phyloP scores from a whole-genome alignment of 2,329 filamentous ascomycete species.

The Penicillium expansum region DNA sequence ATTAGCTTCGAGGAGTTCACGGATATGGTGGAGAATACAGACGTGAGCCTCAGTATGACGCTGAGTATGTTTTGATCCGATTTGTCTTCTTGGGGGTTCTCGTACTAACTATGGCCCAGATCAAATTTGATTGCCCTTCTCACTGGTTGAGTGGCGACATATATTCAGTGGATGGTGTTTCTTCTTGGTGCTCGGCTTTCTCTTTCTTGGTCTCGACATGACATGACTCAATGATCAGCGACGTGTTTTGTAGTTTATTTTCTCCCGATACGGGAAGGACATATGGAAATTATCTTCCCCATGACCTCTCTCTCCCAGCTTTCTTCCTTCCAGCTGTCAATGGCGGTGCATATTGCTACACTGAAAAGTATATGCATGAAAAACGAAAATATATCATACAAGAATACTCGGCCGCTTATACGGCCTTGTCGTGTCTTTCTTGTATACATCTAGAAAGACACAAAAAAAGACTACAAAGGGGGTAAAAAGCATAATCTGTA shows the following conservation, averaged over 20 bases:
- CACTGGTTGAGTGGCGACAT: constrained; percentile 7
- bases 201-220: constrained; percentile 14
- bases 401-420: too few species aligned
- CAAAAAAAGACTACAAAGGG: too few species aligned
- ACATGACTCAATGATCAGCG: constrained; percentile 28
- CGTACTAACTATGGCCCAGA: constrained; percentile 13
- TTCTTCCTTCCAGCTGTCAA: neutral
- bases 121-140: constrained; percentile 19
- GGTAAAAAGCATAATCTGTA: too few species aligned
- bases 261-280: constrained; percentile 9
- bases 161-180: constrained; percentile 1
- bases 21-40: constrained; percentile 96
- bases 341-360: neutral
- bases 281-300: constrained; percentile 2
- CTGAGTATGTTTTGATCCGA: constrained; percentile 50
- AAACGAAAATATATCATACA: neutral
- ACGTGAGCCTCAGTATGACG: constrained; percentile 67
- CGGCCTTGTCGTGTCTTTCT: too few species aligned
- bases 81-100: neutral
- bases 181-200: neutral
- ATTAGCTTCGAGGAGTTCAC: constrained; percentile 99
- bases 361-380: neutral
- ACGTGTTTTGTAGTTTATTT: constrained; percentile 26
- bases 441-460: too few species aligned
- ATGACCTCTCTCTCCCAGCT: neutral